Conservation (phyloP, 306 rosid species). For the Acmispon strigosus region DNA sequence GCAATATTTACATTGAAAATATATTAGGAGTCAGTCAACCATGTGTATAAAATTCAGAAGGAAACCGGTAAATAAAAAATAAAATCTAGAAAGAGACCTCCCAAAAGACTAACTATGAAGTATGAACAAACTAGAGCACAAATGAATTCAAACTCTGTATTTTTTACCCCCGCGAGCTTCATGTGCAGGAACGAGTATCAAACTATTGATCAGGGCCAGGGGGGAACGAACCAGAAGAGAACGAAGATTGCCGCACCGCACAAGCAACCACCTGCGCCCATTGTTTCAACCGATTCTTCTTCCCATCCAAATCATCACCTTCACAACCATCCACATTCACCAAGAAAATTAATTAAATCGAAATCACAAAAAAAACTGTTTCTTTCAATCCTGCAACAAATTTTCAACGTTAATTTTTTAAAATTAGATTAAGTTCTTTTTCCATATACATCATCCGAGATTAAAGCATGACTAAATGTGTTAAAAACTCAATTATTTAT, state of each 20-base stretch:
- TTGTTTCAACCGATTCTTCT: constrained; percentile 65
- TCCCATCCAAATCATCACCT: constrained; percentile 43
- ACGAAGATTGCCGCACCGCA: constrained; percentile 38
- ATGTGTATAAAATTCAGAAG: background rate
- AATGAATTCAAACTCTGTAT: background rate
- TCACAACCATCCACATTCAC: background rate
- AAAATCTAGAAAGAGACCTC: background rate
- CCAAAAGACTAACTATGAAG: background rate
- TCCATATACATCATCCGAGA: too few relatives aligned
- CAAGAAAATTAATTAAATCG: background rate
- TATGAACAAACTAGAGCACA: constrained; percentile 5
- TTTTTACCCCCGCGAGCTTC: background rate
- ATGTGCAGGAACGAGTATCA: background rate
- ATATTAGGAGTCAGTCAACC: background rate
- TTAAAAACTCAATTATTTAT: too few relatives aligned
- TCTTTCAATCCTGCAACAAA: too few relatives aligned
- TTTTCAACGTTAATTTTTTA: too few relatives aligned
- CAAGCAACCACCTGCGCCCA: constrained; percentile 84
- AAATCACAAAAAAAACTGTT: background rate
- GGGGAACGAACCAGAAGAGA: background rate
- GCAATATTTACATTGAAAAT: background rate
- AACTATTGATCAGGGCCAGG: background rate
- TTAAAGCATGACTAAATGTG: too few relatives aligned
- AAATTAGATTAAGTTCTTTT: too few relatives aligned
- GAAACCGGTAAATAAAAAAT: background rate